Conservation (phyloP, 2,329 filamentous ascomycete genomes). For the Fonsecaea multimorphosa region DNA sequence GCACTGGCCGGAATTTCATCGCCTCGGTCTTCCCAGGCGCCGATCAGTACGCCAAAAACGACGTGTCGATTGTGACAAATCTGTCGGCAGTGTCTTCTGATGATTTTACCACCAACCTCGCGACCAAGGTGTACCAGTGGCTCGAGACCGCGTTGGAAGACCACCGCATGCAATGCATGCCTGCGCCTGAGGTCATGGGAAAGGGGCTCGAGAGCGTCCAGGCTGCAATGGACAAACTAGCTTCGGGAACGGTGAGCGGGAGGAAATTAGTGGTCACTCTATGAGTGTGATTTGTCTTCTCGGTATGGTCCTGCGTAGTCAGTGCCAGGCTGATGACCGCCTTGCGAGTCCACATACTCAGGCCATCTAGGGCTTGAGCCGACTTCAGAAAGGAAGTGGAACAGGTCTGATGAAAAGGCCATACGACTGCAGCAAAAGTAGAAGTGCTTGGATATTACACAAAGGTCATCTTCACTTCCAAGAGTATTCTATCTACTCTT, state of each 20-base stretch:
- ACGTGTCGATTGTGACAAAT: conserved; percentile 8
- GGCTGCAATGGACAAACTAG: conserved; percentile 7
- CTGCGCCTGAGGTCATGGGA: conserved; percentile 6
- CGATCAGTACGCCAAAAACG: conserved; percentile 1
- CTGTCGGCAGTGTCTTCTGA: background rate
- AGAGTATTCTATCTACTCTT: too few species aligned
- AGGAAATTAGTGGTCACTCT: conserved; percentile 13
- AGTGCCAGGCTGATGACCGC: too few species aligned
- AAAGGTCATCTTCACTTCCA: too few species aligned
- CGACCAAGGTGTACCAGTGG: background rate
- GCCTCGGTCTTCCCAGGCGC: conserved; percentile 11
- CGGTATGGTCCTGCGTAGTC: too few species aligned
- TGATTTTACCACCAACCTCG: background rate
- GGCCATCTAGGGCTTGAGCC: too few species aligned
- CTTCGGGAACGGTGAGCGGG: conserved; percentile 7
- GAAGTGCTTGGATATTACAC: too few species aligned
- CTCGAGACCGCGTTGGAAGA: conserved; percentile 7
- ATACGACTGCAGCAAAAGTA: too few species aligned
- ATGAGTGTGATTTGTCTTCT: background rate
- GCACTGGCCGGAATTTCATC: conserved; percentile 14
- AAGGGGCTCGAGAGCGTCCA: conserved; percentile 2
- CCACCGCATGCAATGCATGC: conserved; percentile 3
- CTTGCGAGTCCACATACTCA: too few species aligned
- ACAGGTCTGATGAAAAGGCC: too few species aligned
- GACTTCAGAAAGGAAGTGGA: too few species aligned